phyloP scores from a whole-genome alignment of 306 rosid species.

The Casuarina glauca region DNA sequence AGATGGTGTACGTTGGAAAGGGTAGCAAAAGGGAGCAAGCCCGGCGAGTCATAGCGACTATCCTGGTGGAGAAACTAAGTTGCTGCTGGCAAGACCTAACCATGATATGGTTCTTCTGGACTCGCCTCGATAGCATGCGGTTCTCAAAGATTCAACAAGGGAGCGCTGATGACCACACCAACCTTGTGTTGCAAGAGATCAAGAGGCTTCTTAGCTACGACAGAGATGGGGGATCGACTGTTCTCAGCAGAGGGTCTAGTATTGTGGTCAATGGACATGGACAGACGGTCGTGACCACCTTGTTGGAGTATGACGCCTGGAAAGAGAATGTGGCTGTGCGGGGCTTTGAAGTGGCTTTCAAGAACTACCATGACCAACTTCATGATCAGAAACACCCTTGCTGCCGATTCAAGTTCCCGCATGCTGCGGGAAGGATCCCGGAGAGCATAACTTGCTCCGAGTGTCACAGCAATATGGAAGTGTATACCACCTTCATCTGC shows the following conservation, averaged over 20 bases:
- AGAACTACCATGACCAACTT: slow-evolving; percentile 36
- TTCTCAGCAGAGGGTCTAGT: slow-evolving; percentile 45
- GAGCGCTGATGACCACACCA: slow-evolving; percentile 25
- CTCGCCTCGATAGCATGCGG: slow-evolving; percentile 60
- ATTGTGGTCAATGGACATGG: slow-evolving; percentile 52
- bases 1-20: slow-evolving; percentile 60
- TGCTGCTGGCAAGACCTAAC: slow-evolving; percentile 49
- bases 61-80: slow-evolving; percentile 40
- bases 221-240: slow-evolving; percentile 51
- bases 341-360: slow-evolving; percentile 44
- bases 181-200: slow-evolving; percentile 50
- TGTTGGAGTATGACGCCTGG: slow-evolving; percentile 50
- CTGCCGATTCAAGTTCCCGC: slow-evolving; percentile 44
- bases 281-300: slow-evolving; percentile 29
- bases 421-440: slow-evolving; percentile 42
- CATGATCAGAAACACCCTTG: slow-evolving; percentile 39
- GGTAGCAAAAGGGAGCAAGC: slow-evolving; percentile 51
- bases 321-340: slow-evolving; percentile 27
- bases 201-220: slow-evolving; percentile 52
- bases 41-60: slow-evolving; percentile 31
- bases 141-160: slow-evolving; percentile 57
- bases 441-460: slow-evolving; percentile 47
- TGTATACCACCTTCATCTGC: slow-evolving; percentile 52
- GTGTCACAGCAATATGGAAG: slow-evolving; percentile 50
- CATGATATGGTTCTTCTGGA: slow-evolving; percentile 78